phyloP scores from a whole-genome alignment of 108 stramenopile species.

The Discostella stelligeroides region DNA sequence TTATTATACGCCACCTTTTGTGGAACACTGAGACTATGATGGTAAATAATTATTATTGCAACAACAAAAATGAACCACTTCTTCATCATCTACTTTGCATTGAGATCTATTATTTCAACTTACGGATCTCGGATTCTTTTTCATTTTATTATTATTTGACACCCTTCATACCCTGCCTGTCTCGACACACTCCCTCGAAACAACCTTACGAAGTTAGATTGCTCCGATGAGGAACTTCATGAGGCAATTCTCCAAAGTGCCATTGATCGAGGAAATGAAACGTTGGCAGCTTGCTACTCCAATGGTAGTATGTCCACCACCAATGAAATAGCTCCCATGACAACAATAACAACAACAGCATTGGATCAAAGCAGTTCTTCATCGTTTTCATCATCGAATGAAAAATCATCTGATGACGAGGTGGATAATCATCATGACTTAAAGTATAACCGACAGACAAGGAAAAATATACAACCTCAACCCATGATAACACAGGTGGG shows the following conservation, averaged over 20 bases:
- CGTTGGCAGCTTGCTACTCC: not conserved
- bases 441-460: not conserved
- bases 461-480: not conserved
- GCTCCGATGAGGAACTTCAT: conserved; percentile 19
- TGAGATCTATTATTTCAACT: no score
- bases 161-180: no score
- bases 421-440: not conserved
- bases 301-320: not conserved
- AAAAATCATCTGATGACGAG: not conserved
- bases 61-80: no score
- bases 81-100: no score
- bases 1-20: conserved; percentile 3
- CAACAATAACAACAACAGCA: no score
- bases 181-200: no score
- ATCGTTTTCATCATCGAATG: not conserved
- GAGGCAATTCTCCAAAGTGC: conserved; percentile 23
- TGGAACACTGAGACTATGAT: conserved; percentile 21
- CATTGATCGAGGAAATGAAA: conserved; percentile 16
- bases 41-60: no score
- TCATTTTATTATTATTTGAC: no score
- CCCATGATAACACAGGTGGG: conserved; percentile 70
- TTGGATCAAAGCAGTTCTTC: conserved; percentile 4
- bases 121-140: no score
- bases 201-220: conserved; percentile 19
- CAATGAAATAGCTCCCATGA: no score